A percentile compares a stretch with the other conserved stretches of the same genome.
phyloP scores from a whole-genome alignment of 1,284 basidiomycete genomes.

The Coniophora puteana region DNA sequence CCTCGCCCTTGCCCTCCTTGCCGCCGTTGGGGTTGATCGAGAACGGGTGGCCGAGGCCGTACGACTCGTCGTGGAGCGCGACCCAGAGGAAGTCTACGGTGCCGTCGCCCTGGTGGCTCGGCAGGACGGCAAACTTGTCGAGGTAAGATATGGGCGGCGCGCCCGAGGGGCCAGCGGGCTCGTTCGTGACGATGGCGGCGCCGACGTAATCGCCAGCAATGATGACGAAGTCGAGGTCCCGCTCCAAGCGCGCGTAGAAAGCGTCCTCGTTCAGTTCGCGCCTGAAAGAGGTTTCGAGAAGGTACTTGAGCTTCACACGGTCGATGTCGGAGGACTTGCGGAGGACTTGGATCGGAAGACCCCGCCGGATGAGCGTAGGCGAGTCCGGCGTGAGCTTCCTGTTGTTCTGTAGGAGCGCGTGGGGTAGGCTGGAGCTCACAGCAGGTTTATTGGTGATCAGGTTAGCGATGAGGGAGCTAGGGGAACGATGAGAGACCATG shows the following conservation, averaged over 20 bases:
- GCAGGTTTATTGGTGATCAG: slow-evolving; percentile 99
- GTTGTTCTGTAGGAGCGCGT: slow-evolving; percentile 84
- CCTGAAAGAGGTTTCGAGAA: slow-evolving; percentile 88
- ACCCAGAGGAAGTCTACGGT: slow-evolving; percentile 99
- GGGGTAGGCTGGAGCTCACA: slow-evolving; percentile 91
- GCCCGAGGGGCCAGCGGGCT: slow-evolving; percentile 41
- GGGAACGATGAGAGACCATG: slow-evolving; percentile 96
- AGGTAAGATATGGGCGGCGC: slow-evolving; percentile 78
- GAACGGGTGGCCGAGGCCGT: slow-evolving; percentile 90
- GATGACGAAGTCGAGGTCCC: slow-evolving; percentile 87
- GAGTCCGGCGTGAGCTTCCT: slow-evolving; percentile 85
- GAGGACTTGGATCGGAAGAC: slow-evolving; percentile 83
- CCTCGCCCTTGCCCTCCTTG: slow-evolving; percentile 82
- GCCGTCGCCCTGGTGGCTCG: slow-evolving; percentile 93
- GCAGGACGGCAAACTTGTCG: slow-evolving; percentile 98
- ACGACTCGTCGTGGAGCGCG: slow-evolving; percentile 96
- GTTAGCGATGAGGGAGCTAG: slow-evolving; percentile 93
- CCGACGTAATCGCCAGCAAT: slow-evolving; percentile 96
- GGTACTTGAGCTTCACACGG: slow-evolving; percentile 66
- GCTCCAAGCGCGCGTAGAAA: slow-evolving; percentile 80
- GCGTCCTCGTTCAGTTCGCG: slow-evolving; percentile 68
- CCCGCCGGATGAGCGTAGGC: slow-evolving; percentile 89
- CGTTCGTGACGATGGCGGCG: slow-evolving; percentile 92
- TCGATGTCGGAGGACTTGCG: slow-evolving; percentile 68
- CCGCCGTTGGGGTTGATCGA: slow-evolving; percentile 96